A percentile compares a stretch with the other conserved stretches of the same genome.
phyloP scores from a whole-genome alignment of 495 filamentous ascomycete species.

The Aspergillus nidulans region DNA sequence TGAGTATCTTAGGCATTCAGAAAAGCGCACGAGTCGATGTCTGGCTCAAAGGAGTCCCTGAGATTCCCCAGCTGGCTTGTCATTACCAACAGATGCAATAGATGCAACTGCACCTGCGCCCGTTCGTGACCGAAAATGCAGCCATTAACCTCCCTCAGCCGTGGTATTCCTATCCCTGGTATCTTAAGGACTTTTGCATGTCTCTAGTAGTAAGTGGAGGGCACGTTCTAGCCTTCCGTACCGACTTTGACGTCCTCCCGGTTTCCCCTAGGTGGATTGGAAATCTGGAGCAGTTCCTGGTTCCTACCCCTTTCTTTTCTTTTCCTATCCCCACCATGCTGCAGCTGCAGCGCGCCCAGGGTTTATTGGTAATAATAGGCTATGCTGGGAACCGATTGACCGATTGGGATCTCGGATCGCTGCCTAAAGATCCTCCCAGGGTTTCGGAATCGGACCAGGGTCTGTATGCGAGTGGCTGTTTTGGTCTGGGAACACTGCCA shows the following conservation, averaged over 20 bases:
- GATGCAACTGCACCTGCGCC: too few species aligned
- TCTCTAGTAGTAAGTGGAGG: not conserved
- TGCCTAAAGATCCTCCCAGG: conserved; percentile 4
- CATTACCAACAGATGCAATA: too few species aligned
- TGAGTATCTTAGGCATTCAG: not conserved
- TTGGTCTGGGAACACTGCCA: not conserved
- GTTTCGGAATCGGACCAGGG: not conserved
- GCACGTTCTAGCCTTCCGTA: not conserved
- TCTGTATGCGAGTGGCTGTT: not conserved
- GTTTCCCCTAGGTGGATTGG: not conserved
- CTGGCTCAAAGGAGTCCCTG: not conserved
- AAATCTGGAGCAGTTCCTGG: not conserved
- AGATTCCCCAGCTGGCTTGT: too few species aligned
- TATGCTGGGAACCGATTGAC: not conserved
- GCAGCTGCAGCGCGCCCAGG: not conserved
- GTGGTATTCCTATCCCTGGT: too few species aligned
- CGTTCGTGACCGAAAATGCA: too few species aligned
- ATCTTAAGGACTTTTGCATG: not conserved
- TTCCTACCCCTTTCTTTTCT: not conserved
- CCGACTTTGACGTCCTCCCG: not conserved
- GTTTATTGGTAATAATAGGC: not conserved
- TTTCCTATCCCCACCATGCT: not conserved
- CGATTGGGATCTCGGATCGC: not conserved
- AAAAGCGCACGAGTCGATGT: not conserved
- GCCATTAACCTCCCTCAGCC: too few species aligned